phyloP scores from a whole-genome alignment of 2,329 filamentous ascomycete genomes.

The Fusarium albosuccineum region DNA sequence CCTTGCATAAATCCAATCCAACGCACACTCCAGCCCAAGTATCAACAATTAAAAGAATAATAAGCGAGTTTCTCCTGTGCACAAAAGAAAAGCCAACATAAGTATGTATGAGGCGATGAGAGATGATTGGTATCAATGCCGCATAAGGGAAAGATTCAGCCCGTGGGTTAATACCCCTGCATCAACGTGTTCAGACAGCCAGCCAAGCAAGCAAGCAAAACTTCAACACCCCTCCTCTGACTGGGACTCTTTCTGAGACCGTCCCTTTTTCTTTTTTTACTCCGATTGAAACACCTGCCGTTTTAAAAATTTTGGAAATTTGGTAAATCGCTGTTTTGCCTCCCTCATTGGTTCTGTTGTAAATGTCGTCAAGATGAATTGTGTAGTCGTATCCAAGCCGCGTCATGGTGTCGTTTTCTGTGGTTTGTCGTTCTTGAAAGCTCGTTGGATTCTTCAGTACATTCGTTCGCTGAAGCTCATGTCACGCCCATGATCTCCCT shows the following conservation, averaged over 20 bases:
- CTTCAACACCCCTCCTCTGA: slow-evolving; percentile 18
- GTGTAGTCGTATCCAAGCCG: slow-evolving; percentile 19
- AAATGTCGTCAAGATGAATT: slow-evolving; percentile 22
- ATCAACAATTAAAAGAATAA: slow-evolving; percentile 35
- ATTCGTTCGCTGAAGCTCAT: slow-evolving; percentile 60
- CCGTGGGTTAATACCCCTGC: slow-evolving; percentile 33
- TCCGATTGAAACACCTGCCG: slow-evolving; percentile 34
- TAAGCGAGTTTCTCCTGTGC: slow-evolving; percentile 26
- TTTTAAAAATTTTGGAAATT: slow-evolving; percentile 22
- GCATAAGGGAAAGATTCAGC: slow-evolving; percentile 19
- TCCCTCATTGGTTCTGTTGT: slow-evolving; percentile 40
- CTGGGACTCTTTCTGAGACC: slow-evolving; percentile 19
- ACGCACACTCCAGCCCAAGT: slow-evolving; percentile 33
- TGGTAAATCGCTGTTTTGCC: slow-evolving; percentile 39
- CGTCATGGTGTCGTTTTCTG: slow-evolving; percentile 17
- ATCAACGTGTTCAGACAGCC: slow-evolving; percentile 42
- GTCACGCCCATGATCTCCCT: slow-evolving; percentile 57
- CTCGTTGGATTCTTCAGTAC: slow-evolving; percentile 50
- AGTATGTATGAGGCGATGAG: slow-evolving; percentile 4
- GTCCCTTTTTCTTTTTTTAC: slow-evolving; percentile 37
- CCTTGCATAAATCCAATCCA: slow-evolving; percentile 35
- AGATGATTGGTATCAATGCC: slow-evolving; percentile 41
- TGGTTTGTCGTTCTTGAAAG: slow-evolving; percentile 4
- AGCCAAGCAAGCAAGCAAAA: slow-evolving; percentile 30
- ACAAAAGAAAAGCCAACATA: slow-evolving; percentile 18